Conservation (phyloP, 441 rosid species). For the Aleurites moluccanus region DNA sequence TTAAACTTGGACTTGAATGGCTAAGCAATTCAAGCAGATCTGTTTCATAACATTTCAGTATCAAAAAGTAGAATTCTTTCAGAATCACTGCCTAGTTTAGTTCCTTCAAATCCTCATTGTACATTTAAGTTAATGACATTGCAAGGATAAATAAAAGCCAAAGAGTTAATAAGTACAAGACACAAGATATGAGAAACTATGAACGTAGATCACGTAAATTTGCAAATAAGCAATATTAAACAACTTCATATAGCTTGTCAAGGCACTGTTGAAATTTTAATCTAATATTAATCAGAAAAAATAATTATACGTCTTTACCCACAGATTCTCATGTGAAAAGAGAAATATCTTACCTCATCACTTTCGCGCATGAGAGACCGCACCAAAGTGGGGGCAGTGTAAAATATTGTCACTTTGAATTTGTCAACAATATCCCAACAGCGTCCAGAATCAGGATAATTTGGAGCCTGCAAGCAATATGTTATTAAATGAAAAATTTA, state of each 20-base stretch:
- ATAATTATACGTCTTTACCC: conserved; percentile 10
- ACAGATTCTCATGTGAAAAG: conserved; percentile 18
- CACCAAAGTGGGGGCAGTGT: conserved; percentile 97
- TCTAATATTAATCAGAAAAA: conserved; percentile 3
- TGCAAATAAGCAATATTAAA: neutral
- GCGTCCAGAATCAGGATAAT: conserved; percentile 92
- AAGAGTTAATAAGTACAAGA: neutral
- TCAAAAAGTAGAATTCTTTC: conserved; percentile 10
- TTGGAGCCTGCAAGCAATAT: conserved; percentile 70
- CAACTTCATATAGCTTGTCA: neutral
- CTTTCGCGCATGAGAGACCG: conserved; percentile 98
- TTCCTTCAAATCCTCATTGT: neutral
- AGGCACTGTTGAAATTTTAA: conserved; percentile 6
- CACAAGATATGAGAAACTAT: neutral
- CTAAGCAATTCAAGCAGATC: conserved; percentile 9
- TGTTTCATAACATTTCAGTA: conserved; percentile 4
- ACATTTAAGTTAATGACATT: neutral
- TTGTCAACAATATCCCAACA: conserved; percentile 99
- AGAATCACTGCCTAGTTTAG: conserved; percentile 13
- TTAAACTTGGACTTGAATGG: neutral
- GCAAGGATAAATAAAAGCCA: conserved; percentile 9
- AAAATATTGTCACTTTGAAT: conserved; percentile 87
- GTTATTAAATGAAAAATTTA: conserved; percentile 25
- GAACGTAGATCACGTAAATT: neutral
- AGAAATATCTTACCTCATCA: conserved; percentile 54